phyloP scores from a whole-genome alignment of 768 basidiomycete genomes.

The Rhizopogon vesiculosus region DNA sequence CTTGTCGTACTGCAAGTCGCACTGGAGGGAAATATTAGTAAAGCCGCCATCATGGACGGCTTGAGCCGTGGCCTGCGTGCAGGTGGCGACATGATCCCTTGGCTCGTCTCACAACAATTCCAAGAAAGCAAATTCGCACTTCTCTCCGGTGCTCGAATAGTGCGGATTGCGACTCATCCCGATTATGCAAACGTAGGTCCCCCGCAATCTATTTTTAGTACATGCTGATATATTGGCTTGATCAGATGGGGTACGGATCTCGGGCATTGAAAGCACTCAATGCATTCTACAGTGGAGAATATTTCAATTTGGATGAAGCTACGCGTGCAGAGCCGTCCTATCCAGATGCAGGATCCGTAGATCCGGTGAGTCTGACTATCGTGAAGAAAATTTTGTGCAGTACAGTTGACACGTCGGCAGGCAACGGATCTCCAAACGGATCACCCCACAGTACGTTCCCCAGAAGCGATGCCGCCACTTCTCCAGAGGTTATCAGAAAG shows the following conservation, averaged over 20 bases:
- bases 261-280: conserved; percentile 84
- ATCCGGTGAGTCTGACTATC: conserved; percentile 30
- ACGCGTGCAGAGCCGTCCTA: conserved; percentile 49
- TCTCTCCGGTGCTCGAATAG: conserved; percentile 87
- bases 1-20: conserved; percentile 95
- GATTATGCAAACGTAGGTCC: conserved; percentile 82
- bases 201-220: background rate
- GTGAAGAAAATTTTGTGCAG: no score
- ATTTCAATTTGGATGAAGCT: conserved; percentile 80
- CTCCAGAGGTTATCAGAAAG: conserved; percentile 87
- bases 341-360: conserved; percentile 50
- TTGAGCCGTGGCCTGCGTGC: conserved; percentile 78
- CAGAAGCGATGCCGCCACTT: conserved; percentile 84
- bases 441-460: conserved; percentile 64
- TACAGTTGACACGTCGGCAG: conserved; percentile 18
- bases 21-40: conserved; percentile 89
- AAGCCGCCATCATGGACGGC: conserved; percentile 80
- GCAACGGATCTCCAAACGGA: conserved; percentile 69
- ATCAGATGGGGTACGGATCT: conserved; percentile 94
- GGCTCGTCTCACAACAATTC: conserved; percentile 92
- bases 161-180: conserved; percentile 92
- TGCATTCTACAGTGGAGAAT: conserved; percentile 90
- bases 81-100: conserved; percentile 97
- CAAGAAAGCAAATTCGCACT: conserved; percentile 92
- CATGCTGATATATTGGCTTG: conserved; percentile 1